A percentile compares a stretch with the other conserved stretches of the same genome.
phyloP scores from a whole-genome alignment of 192 early-diverging fungal species.

The Rhizoclosmatium globosum region DNA sequence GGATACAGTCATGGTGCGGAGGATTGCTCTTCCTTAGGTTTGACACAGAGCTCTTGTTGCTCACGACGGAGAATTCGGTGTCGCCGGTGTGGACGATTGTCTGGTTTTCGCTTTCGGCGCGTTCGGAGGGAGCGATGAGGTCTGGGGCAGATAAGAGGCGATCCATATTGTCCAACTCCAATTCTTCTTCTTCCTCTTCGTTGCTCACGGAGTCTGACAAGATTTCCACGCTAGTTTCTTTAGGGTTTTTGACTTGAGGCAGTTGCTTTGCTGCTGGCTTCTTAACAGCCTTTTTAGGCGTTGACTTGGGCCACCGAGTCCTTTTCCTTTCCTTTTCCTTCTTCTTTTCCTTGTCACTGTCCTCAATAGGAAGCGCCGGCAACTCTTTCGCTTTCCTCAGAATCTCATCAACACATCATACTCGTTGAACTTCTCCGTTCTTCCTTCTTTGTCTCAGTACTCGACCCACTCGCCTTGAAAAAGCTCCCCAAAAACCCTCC shows the following conservation, averaged over 20 bases:
- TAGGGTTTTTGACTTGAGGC: not conserved
- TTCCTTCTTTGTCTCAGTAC: constrained; percentile 1
- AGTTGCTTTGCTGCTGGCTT: not conserved
- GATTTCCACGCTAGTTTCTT: constrained; percentile 11
- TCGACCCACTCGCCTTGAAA: not conserved
- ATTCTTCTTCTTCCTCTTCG: constrained; percentile 8
- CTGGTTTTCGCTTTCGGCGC: not conserved
- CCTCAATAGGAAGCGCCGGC: not conserved
- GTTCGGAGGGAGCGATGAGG: not conserved
- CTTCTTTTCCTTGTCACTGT: not conserved
- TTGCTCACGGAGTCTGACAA: constrained; percentile 5
- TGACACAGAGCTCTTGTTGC: not conserved
- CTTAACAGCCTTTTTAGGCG: not conserved
- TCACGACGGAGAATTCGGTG: not conserved
- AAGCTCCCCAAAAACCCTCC: not conserved
- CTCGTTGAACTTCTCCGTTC: constrained; percentile 12
- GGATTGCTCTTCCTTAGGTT: constrained; percentile 26
- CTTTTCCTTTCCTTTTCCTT: not conserved
- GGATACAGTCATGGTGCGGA: constrained; percentile 66
- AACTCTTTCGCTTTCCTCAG: constrained; percentile 20
- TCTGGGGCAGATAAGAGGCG: not conserved
- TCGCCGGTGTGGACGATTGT: not conserved
- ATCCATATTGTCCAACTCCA: constrained; percentile 30
- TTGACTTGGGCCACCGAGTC: not conserved
- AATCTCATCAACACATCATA: constrained; percentile 28